phyloP scores from a whole-genome alignment of 306 rosid species.

The Coriaria nepalensis region DNA sequence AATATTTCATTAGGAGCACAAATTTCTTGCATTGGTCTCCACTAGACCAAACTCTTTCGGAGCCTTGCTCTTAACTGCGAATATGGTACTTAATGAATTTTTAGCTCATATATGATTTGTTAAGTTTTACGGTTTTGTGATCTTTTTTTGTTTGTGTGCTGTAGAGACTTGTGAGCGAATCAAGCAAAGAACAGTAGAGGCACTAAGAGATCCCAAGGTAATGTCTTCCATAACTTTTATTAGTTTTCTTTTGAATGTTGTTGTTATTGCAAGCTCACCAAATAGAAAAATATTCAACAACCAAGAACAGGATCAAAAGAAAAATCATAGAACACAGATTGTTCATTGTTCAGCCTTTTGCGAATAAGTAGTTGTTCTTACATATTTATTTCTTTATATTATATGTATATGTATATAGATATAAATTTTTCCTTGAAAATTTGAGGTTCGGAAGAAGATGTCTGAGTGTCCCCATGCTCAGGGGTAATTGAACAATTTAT shows the following conservation, averaged over 20 bases:
- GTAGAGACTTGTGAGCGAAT: conserved; percentile 60
- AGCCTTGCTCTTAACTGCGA: conserved; percentile 21
- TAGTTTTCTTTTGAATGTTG: conserved; percentile 2
- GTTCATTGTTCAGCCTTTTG: too few species aligned
- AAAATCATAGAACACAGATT: too few species aligned
- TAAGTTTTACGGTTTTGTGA: conserved; percentile 9
- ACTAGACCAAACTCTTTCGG: conserved; percentile 22
- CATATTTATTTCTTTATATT: conserved; percentile 1
- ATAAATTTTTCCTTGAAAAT: conserved; percentile 12
- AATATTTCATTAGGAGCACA: conserved; percentile 15
- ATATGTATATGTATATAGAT: too few species aligned
- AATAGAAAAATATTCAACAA: background rate
- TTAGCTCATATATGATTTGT: conserved; percentile 7
- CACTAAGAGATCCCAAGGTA: conserved; percentile 89
- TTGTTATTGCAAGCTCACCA: too few species aligned
- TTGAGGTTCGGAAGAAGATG: conserved; percentile 77
- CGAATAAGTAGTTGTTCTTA: background rate
- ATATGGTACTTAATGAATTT: conserved; percentile 3
- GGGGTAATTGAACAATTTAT: conserved; percentile 28
- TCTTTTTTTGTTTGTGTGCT: conserved; percentile 15
- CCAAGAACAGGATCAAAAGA: too few species aligned
- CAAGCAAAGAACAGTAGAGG: conserved; percentile 60
- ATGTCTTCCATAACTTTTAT: conserved; percentile 58
- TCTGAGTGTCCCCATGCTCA: conserved; percentile 47
- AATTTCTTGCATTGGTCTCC: conserved; percentile 15